Evolutionary conservation across 345 rosid genomes (phyloP).

Genomic region (Arabis alpina): DNA sequence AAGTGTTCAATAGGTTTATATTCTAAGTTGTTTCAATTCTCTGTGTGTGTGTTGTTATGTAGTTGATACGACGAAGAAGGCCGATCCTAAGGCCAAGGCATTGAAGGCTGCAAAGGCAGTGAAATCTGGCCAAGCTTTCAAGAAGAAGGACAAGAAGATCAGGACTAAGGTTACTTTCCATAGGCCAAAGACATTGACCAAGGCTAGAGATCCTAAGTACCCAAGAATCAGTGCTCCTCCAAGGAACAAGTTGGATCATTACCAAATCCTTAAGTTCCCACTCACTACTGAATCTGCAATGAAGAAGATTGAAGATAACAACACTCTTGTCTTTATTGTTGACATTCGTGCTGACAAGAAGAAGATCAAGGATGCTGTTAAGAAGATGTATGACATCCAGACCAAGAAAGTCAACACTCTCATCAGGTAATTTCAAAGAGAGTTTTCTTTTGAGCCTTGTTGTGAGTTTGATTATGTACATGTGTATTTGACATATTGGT

Average conservation of each 20-base stretch:
- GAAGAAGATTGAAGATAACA: constrained; percentile 97
- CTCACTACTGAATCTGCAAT: constrained; percentile 93
- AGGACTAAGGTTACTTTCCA: constrained; percentile 90
- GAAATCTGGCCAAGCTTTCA: constrained; percentile 74
- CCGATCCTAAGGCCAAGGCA: constrained; percentile 86
- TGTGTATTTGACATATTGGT: background rate
- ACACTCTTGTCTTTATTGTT: constrained; percentile 93
- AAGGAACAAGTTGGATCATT: constrained; percentile 93
- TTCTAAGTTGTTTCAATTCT: background rate
- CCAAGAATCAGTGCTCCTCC: constrained; percentile 80
- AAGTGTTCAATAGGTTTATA: background rate
- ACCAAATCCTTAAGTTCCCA: constrained; percentile 87
- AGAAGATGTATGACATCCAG: constrained; percentile 95
- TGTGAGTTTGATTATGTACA: background rate
- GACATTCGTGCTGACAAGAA: constrained; percentile 94
- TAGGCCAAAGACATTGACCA: constrained; percentile 87
- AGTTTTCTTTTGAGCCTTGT: background rate
- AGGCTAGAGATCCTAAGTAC: constrained; percentile 77
- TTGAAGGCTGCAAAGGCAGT: constrained; percentile 87
- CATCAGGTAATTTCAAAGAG: constrained; percentile 57
- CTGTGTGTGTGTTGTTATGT: constrained; percentile 12
- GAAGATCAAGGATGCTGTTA: constrained; percentile 88
- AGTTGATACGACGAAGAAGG: constrained; percentile 63
- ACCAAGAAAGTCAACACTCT: constrained; percentile 94
- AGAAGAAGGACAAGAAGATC: constrained; percentile 82